A percentile compares a stretch with the other conserved stretches of the same genome.
phyloP scores from a whole-genome alignment of 164 flowering plant species.

The Dillenia turbinata region DNA sequence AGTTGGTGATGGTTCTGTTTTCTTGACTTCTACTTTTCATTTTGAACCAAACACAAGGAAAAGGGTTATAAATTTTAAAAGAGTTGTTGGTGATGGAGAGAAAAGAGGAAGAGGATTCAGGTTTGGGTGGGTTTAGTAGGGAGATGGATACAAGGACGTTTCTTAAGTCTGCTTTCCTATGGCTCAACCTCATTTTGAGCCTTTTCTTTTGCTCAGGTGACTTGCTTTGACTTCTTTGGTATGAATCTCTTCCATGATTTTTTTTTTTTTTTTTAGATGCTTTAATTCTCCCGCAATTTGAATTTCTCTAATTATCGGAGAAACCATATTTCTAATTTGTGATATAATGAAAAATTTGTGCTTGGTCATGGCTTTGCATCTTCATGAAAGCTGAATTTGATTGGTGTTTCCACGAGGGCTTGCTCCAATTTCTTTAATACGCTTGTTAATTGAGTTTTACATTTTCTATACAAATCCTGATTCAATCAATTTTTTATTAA shows the following conservation, averaged over 20 bases:
- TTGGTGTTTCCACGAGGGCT: no score
- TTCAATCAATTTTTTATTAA: no score
- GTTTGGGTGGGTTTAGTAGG: background rate
- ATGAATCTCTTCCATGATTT: background rate
- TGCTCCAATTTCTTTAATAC: no score
- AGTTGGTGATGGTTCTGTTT: background rate
- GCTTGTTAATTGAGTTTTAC: no score
- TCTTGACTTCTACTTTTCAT: conserved; percentile 5
- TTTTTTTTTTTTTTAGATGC: no score
- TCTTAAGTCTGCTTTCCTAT: background rate
- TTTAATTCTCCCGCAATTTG: no score
- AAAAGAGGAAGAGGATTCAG: background rate
- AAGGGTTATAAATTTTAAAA: background rate
- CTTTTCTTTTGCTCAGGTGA: conserved; percentile 27
- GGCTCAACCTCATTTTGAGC: conserved; percentile 17
- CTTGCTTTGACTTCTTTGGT: conserved; percentile 10
- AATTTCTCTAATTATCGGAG: no score
- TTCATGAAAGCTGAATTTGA: no score
- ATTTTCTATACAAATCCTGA: no score
- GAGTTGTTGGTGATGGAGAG: conserved; percentile 8
- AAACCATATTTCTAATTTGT: no score
- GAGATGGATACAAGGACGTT: conserved; percentile 7
- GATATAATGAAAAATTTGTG: no score
- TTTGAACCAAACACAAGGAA: background rate
- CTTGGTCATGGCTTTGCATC: no score